Conservation (phyloP, 78 protist species). For the Chrysochromulina parva region DNA sequence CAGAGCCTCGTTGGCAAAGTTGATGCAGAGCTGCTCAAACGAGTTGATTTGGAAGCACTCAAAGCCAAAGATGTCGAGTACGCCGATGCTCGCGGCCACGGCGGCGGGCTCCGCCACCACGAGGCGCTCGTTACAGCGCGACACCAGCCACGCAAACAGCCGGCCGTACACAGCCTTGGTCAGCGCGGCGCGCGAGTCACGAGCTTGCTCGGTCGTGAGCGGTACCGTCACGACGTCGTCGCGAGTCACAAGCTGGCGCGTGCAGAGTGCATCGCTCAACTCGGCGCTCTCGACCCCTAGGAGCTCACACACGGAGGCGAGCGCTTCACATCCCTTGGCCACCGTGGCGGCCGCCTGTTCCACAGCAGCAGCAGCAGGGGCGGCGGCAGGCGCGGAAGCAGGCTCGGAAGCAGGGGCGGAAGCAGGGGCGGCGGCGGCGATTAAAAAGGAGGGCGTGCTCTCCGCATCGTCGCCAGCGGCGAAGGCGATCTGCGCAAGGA, state of each 20-base stretch:
- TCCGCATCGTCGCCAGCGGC: background rate
- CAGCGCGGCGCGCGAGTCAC: slow-evolving; percentile 63
- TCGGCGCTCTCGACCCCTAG: background rate
- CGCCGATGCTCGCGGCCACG: slow-evolving; percentile 51
- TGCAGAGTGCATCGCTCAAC: background rate
- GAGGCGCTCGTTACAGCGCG: slow-evolving; percentile 12
- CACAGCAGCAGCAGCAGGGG: background rate
- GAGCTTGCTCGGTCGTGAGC: slow-evolving; percentile 46
- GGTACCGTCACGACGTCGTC: background rate
- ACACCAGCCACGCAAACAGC: slow-evolving; percentile 60
- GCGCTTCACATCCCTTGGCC: background rate
- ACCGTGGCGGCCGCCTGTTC: background rate
- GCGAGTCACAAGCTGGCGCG: background rate
- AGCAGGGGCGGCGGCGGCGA: too few species aligned
- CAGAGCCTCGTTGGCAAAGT: slow-evolving; percentile 93
- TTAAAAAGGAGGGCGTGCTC: too few species aligned
- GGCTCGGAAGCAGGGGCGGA: too few species aligned
- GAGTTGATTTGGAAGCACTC: slow-evolving; percentile 88
- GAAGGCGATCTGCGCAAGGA: background rate
- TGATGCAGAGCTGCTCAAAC: slow-evolving; percentile 95
- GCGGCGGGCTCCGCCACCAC: background rate
- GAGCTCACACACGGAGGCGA: background rate
- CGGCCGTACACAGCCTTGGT: slow-evolving; percentile 74
- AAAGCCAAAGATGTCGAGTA: slow-evolving; percentile 96
- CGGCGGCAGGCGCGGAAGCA: too few species aligned